Conservation (phyloP, 2,329 filamentous ascomycete species). For the Triangularia verruculosa region DNA sequence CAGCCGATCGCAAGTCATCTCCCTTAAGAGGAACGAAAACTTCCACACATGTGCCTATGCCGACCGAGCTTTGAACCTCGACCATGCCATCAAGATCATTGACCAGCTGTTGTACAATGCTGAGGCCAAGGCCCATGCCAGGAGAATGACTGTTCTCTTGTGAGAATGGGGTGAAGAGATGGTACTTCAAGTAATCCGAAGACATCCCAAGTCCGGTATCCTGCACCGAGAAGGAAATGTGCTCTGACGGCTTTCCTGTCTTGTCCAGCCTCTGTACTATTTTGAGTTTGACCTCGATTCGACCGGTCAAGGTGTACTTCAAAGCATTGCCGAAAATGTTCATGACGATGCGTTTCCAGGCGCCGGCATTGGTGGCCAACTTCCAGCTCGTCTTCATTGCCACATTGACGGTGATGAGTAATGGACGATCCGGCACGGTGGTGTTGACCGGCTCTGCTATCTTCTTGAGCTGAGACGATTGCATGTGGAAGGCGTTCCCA, state of each 20-base stretch:
- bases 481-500: slow-evolving; percentile 17
- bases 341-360: slow-evolving; percentile 46
- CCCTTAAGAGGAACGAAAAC: slow-evolving; percentile 19
- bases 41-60: slow-evolving; percentile 31
- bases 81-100: slow-evolving; percentile 57
- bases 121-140: slow-evolving; percentile 63
- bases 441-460: background rate
- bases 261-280: slow-evolving; percentile 12
- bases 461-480: slow-evolving; percentile 1
- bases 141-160: slow-evolving; percentile 61
- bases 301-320: slow-evolving; percentile 44
- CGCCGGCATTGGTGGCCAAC: slow-evolving; percentile 17
- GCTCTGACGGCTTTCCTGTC: slow-evolving; percentile 3
- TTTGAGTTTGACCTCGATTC: slow-evolving; percentile 15
- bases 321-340: slow-evolving; percentile 53
- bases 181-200: slow-evolving; percentile 57
- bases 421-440: background rate
- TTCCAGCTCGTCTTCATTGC: slow-evolving; percentile 14
- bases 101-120: slow-evolving; percentile 60
- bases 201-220: slow-evolving; percentile 67
- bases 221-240: slow-evolving; percentile 46
- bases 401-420: slow-evolving; percentile 20
- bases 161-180: slow-evolving; percentile 60
- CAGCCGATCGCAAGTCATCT: background rate
- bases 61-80: slow-evolving; percentile 48